phyloP scores from a whole-genome alignment of 805 yeast genomes.

The Teunomyces funiuensis region DNA sequence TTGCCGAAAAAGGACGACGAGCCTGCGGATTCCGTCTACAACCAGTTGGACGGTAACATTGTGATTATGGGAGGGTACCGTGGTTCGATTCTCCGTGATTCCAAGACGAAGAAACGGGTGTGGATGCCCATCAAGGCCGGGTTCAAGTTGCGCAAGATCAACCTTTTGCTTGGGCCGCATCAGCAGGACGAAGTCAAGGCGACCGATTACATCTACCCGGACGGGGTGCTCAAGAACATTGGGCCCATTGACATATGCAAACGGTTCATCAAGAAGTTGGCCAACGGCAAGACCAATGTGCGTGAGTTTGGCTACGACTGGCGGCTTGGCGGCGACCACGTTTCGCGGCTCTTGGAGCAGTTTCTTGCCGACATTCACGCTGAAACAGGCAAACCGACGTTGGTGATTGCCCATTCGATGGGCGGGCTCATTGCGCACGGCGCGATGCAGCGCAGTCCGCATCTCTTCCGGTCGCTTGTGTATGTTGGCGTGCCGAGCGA shows the following conservation, averaged over 20 bases:
- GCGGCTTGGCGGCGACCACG: slow-evolving; percentile 69
- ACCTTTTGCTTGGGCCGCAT: slow-evolving; percentile 69
- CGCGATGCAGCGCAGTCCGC: slow-evolving; percentile 67
- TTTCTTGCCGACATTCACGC: slow-evolving; percentile 47
- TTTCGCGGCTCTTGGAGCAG: slow-evolving; percentile 51
- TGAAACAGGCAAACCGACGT: slow-evolving; percentile 54
- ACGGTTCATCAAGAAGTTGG: slow-evolving; percentile 55
- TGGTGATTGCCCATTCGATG: slow-evolving; percentile 89
- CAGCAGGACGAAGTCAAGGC: slow-evolving; percentile 67
- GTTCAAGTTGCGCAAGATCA: slow-evolving; percentile 65
- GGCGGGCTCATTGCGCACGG: slow-evolving; percentile 88
- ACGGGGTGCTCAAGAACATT: slow-evolving; percentile 74
- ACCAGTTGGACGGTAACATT: slow-evolving; percentile 71
- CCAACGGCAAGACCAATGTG: slow-evolving; percentile 60
- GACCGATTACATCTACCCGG: slow-evolving; percentile 57
- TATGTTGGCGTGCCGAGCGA: slow-evolving; percentile 85
- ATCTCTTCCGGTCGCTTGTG: slow-evolving; percentile 67
- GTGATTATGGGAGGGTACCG: slow-evolving; percentile 86
- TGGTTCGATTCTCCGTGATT: slow-evolving; percentile 74
- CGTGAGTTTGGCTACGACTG: slow-evolving; percentile 91
- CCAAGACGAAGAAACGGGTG: slow-evolving; percentile 59
- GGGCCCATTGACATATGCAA: slow-evolving; percentile 85
- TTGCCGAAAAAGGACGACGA: slow-evolving; percentile 29
- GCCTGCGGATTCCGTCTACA: slow-evolving; percentile 45
- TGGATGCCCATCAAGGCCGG: slow-evolving; percentile 93